Percentiles rank a stretch among this genome's conserved stretches.
These are phyloP conservation scores for Yamadazyma oceani DNA, from an alignment of 1,139 yeast genomes.

Conservation along the genomic window DNA sequence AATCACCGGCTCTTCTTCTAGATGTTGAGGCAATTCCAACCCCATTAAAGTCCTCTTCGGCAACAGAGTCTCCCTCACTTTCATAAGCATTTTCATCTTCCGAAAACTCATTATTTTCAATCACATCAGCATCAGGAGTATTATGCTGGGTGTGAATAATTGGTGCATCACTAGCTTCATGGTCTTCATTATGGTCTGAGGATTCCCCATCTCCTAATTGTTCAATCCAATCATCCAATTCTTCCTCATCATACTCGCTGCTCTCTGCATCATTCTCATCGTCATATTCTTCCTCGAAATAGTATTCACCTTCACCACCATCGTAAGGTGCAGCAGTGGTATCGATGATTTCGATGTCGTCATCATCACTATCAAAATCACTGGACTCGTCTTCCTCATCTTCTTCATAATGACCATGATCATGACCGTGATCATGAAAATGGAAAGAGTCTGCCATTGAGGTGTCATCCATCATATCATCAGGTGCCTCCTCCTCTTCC, in stretches of 20 bases:
- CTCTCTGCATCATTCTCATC: constrained; percentile 30
- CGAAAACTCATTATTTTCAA: constrained; percentile 26
- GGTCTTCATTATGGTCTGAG: constrained; percentile 15
- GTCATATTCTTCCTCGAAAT: constrained; percentile 24
- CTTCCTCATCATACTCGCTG: constrained; percentile 42
- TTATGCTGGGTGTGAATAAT: not conserved
- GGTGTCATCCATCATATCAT: constrained; percentile 14
- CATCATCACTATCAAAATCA: constrained; percentile 25
- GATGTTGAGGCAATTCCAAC: constrained; percentile 12
- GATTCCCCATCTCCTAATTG: constrained; percentile 34
- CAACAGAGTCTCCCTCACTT: constrained; percentile 25
- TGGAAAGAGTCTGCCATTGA: constrained; percentile 14
- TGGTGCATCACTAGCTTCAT: constrained; percentile 2
- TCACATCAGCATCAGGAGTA: constrained; percentile 24
- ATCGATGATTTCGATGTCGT: constrained; percentile 44
- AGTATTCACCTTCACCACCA: constrained; percentile 27
- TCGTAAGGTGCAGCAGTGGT: constrained; percentile 34
- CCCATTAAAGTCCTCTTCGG: constrained; percentile 23
- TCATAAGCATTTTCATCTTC: constrained; percentile 21
- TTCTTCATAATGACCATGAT: constrained; percentile 15
- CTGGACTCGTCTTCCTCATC: constrained; percentile 8
- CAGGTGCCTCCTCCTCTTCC: constrained; percentile 13
- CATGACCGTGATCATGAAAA: constrained; percentile 14
- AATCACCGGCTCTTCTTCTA: constrained; percentile 21
- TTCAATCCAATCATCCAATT: constrained; percentile 47